phyloP scores from a whole-genome alignment of 2,329 filamentous ascomycete genomes.

The Pyrenophora teres region DNA sequence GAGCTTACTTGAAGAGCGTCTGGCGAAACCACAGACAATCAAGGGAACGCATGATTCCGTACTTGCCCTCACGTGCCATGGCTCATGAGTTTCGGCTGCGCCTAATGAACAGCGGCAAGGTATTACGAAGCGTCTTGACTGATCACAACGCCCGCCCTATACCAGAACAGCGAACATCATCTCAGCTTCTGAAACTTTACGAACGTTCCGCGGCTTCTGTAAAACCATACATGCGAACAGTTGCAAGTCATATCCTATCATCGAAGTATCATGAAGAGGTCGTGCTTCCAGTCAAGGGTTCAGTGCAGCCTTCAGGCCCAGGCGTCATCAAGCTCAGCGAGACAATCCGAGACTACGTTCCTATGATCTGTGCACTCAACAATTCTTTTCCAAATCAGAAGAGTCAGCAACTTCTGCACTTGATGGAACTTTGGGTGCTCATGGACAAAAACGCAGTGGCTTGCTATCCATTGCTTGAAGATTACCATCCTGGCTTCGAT shows the following conservation, averaged over 20 bases:
- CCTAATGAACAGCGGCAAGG: constrained; percentile 25
- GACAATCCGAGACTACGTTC: constrained; percentile 14
- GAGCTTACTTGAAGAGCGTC: constrained; percentile 19
- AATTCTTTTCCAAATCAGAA: constrained; percentile 52
- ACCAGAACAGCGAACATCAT: background rate
- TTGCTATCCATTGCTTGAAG: constrained; percentile 54
- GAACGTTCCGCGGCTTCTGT: constrained; percentile 12
- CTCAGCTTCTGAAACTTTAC: constrained; percentile 21
- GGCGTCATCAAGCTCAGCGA: constrained; percentile 51
- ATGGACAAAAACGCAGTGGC: constrained; percentile 58
- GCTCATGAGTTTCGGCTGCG: constrained; percentile 21
- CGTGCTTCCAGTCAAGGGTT: constrained; percentile 38
- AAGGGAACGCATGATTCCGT: constrained; percentile 48
- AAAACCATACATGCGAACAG: constrained; percentile 21
- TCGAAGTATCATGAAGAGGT: constrained; percentile 23
- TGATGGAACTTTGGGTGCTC: constrained; percentile 63
- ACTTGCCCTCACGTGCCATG: constrained; percentile 48
- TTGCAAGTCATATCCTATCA: constrained; percentile 14
- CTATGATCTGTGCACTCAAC: constrained; percentile 23
- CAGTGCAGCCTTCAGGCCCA: background rate
- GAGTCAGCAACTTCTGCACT: constrained; percentile 58
- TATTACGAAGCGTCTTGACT: constrained; percentile 8
- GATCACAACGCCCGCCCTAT: background rate
- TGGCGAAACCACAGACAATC: constrained; percentile 27
- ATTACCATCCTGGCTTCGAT: constrained; percentile 59